A percentile compares a stretch with the other conserved stretches of the same genome.
Conservation (phyloP, 352 stramenopile species). For the Phytophthora citrophthora region DNA sequence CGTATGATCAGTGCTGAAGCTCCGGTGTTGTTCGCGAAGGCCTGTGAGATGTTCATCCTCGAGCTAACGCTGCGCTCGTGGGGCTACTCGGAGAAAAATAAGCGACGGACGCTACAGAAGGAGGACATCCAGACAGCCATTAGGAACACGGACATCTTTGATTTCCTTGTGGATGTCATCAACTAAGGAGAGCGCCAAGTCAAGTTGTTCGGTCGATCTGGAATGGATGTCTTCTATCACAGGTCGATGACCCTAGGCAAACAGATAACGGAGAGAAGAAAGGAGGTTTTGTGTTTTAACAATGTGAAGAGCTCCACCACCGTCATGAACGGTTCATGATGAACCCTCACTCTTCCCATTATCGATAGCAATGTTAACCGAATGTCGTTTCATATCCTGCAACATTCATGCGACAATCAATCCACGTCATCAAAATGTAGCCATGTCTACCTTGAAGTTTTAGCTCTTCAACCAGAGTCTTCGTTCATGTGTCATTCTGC, state of each 20-base stretch:
- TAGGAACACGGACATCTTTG: conserved; percentile 98
- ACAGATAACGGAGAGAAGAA: conserved; percentile 1
- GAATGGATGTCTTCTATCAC: background rate
- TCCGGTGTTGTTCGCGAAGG: conserved; percentile 99
- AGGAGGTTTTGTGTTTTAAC: background rate
- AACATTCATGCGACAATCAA: background rate
- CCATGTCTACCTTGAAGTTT: conserved; percentile 5
- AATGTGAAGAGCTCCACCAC: background rate
- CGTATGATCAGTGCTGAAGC: conserved; percentile 99
- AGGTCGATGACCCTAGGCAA: conserved; percentile 10
- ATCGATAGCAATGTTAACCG: background rate
- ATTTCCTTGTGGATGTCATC: conserved; percentile 98
- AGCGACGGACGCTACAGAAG: conserved; percentile 96
- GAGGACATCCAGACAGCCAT: conserved; percentile 99
- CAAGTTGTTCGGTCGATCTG: background rate
- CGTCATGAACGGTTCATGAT: too few relatives aligned
- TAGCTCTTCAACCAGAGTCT: background rate
- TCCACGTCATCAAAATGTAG: conserved; percentile 13
- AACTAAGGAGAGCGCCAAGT: conserved; percentile 59
- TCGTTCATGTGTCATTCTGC: conserved; percentile 3
- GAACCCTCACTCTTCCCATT: too few relatives aligned
- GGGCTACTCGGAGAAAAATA: conserved; percentile 90
- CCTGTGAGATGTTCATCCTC: conserved; percentile 99
- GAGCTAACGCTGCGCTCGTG: conserved; percentile 97
- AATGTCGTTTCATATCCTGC: background rate